Evolutionary conservation across 1,284 basidiomycete genomes (phyloP).

Genomic region (Neonothopanus nambi): DNA sequence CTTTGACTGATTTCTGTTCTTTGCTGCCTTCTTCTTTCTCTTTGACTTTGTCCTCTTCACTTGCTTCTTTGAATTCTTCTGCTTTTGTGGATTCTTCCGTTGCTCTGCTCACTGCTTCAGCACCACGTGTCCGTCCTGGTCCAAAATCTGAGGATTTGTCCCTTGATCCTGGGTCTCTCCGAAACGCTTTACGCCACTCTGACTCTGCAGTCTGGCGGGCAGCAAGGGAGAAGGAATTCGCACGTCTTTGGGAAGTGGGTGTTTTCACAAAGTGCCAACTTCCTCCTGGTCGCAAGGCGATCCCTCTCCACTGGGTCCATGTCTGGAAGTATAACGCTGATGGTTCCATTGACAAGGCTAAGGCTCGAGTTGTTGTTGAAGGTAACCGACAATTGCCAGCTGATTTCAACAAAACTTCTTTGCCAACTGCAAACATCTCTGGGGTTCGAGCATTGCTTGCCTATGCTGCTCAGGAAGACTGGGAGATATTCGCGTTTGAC

Average conservation of each 20-base stretch:
- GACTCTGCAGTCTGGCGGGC: background rate
- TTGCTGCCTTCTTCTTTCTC: too few species aligned
- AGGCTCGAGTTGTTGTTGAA: conserved; percentile 34
- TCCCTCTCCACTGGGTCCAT: conserved; percentile 27
- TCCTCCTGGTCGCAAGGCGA: background rate
- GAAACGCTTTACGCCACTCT: background rate
- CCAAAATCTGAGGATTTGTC: too few species aligned
- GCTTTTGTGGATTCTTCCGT: too few species aligned
- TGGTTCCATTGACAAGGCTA: conserved; percentile 27
- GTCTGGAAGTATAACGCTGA: conserved; percentile 27
- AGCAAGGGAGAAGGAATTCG: background rate
- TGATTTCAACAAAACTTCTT: conserved; percentile 35
- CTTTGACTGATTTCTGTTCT: too few species aligned
- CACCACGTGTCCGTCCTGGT: too few species aligned
- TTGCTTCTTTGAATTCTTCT: too few species aligned
- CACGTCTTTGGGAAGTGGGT: background rate
- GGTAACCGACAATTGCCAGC: conserved; percentile 34
- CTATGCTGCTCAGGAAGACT: too few species aligned
- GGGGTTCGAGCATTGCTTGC: conserved; percentile 33
- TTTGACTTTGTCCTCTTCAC: too few species aligned
- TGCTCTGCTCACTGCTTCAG: too few species aligned
- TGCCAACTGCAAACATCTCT: conserved; percentile 31
- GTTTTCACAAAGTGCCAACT: background rate
- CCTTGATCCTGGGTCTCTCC: too few species aligned
- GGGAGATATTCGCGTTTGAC: conserved; percentile 23